Evolutionary conservation across 805 yeast species (phyloP).

Genomic region (Sugiyamaella qingdaonensis): DNA sequence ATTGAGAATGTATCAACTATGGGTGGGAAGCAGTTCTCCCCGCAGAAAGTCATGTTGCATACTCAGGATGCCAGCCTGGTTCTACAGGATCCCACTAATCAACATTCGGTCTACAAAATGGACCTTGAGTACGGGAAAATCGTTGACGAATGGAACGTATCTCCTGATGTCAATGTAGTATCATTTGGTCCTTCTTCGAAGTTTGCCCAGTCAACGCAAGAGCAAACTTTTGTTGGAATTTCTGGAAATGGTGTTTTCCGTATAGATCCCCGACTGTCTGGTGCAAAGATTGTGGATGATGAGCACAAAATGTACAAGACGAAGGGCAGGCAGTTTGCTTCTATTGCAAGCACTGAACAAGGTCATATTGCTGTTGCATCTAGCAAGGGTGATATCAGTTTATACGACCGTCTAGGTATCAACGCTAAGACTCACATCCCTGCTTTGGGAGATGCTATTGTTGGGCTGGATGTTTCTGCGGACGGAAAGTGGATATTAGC

Average conservation of each 20-base stretch:
- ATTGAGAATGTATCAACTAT: slow-evolving; percentile 55
- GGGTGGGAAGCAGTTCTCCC: slow-evolving; percentile 48
- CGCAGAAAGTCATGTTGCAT: slow-evolving; percentile 70
- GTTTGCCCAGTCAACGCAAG: slow-evolving; percentile 68
- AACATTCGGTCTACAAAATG: slow-evolving; percentile 57
- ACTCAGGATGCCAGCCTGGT: slow-evolving; percentile 67
- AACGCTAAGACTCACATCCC: slow-evolving; percentile 78
- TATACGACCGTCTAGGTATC: slow-evolving; percentile 68
- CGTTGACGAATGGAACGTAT: slow-evolving; percentile 79
- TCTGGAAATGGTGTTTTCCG: slow-evolving; percentile 63
- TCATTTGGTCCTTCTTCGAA: slow-evolving; percentile 68
- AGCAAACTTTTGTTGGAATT: slow-evolving; percentile 69
- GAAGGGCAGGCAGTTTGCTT: slow-evolving; percentile 47
- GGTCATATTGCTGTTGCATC: slow-evolving; percentile 80
- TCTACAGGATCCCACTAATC: slow-evolving; percentile 49
- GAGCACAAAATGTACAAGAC: slow-evolving; percentile 53
- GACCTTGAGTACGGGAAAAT: slow-evolving; percentile 75
- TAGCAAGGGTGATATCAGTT: slow-evolving; percentile 66
- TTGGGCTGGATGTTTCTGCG: slow-evolving; percentile 64
- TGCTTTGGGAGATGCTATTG: slow-evolving; percentile 71
- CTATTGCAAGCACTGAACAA: slow-evolving; percentile 63
- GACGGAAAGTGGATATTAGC: slow-evolving; percentile 82
- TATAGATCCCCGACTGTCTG: slow-evolving; percentile 71
- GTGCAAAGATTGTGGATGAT: slow-evolving; percentile 55
- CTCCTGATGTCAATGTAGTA: slow-evolving; percentile 44